Evolutionary conservation across 257 asterid genomes (phyloP).

Genomic region (Ligustrum vulgare): DNA sequence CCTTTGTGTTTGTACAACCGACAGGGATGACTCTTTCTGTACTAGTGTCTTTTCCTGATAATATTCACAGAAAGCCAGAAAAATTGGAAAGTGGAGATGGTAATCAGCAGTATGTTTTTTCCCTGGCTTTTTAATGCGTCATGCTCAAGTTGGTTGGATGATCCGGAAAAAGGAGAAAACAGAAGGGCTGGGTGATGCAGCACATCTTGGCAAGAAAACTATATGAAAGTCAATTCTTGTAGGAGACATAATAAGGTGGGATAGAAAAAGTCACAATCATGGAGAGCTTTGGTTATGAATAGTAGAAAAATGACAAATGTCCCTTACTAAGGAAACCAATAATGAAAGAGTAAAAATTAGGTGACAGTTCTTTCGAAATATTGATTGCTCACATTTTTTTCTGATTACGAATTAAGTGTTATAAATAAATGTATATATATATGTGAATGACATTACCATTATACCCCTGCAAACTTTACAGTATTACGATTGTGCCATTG

Average conservation of each 20-base stretch:
- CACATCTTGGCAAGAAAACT: not conserved
- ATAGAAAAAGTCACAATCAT: not conserved
- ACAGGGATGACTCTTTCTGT: no score
- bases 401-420: no score
- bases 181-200: not conserved
- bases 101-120: conserved; percentile 61
- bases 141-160: not conserved
- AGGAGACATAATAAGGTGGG: not conserved
- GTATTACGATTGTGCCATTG: no score
- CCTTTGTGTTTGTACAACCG: no score
- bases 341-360: no score
- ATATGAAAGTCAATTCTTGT: not conserved
- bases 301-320: not conserved
- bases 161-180: not conserved
- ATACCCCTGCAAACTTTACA: no score
- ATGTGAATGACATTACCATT: no score
- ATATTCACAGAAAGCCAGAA: conserved; percentile 54
- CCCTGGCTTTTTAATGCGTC: conserved; percentile 18
- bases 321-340: not conserved
- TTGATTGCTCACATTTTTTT: not conserved
- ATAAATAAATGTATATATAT: no score
- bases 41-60: conserved; percentile 84
- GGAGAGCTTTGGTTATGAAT: not conserved
- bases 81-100: conserved; percentile 42
- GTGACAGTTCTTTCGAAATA: not conserved